phyloP scores from a whole-genome alignment of 73 alveolate genomes.

The Tetrahymena borealis region DNA sequence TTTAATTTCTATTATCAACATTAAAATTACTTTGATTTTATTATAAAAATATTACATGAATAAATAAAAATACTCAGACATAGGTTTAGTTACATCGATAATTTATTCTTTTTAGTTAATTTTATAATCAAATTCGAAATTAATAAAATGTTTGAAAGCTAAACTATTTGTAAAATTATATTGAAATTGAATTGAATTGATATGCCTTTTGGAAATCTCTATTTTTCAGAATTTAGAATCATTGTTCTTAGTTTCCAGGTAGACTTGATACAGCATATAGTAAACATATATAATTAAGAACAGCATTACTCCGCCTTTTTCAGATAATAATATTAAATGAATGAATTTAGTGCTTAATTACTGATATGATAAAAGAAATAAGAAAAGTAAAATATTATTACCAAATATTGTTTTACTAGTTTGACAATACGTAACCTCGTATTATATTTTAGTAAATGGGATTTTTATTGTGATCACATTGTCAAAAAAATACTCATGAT shows the following conservation, averaged over 20 bases:
- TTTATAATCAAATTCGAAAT: too few species aligned
- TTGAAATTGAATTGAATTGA: too few species aligned
- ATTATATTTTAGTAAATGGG: background rate
- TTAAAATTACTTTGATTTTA: too few species aligned
- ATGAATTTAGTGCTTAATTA: background rate
- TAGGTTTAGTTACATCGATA: too few species aligned
- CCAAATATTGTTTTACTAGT: background rate
- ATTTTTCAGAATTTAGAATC: too few species aligned
- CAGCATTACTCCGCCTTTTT: background rate
- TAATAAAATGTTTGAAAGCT: too few species aligned
- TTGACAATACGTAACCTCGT: background rate
- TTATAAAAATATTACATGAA: too few species aligned
- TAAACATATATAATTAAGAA: background rate
- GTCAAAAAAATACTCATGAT: background rate
- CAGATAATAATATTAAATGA: background rate
- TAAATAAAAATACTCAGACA: too few species aligned
- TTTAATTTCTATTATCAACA: too few species aligned
- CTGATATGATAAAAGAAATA: background rate
- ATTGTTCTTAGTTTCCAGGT: background rate
- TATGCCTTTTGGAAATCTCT: background rate
- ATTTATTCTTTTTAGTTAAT: too few species aligned
- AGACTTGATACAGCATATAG: background rate
- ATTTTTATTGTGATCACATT: background rate
- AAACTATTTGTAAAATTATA: too few species aligned
- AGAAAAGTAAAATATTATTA: background rate